Evolutionary conservation across 176 grass and related monocot genomes (phyloP), one percentile per base, ranked within the genome.

Genomic region (Oryza nivara): DNA sequence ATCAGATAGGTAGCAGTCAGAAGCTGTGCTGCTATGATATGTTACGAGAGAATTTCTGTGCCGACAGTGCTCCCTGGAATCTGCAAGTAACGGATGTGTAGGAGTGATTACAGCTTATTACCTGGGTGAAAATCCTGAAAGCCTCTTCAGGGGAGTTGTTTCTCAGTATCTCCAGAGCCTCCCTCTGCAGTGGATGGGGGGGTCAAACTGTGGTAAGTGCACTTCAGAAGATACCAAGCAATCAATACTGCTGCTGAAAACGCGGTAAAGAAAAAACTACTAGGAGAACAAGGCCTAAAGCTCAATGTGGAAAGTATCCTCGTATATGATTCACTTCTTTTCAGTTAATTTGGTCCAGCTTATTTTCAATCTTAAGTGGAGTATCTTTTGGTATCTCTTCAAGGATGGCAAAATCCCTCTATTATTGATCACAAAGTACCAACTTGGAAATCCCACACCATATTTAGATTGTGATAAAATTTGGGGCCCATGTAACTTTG

Each of bases 101-200:
- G 46, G 23, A 52, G 72, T 74, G 25, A 80, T 67, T 38, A 13
- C 40, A 6, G 4, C 13, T 7, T 80, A 89, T 7, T 80, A 89
- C 87, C 75, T 80, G 28, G 4, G 82, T 85, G 45, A 89, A 81
- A 23, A 73, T 61, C 76, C 68, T 86, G 13, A 68, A 25, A 45
- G 82, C 82, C 20, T 89, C 87, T 25, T 89, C 76, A 8, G 76
- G 67, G 58, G 74, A 45, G 19, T 85, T 77, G 74, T 60, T 60
- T 73, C 44, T 61, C 74, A 89, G 75, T 35, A 81, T 48, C 54
- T 89, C 80, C 20, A 89, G 10, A 45, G 87, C 87, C 75, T 89
- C 74, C 87, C 75, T 75, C 87, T 89, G 77, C 35, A 16, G 9
- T 52, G n/a, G 32, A 74, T 41, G 8, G 20, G 38, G 20, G 38